These are phyloP conservation scores for Talaromyces sp. DNA, from an alignment of 2,329 filamentous ascomycete genomes.

Conservation along the genomic window DNA sequence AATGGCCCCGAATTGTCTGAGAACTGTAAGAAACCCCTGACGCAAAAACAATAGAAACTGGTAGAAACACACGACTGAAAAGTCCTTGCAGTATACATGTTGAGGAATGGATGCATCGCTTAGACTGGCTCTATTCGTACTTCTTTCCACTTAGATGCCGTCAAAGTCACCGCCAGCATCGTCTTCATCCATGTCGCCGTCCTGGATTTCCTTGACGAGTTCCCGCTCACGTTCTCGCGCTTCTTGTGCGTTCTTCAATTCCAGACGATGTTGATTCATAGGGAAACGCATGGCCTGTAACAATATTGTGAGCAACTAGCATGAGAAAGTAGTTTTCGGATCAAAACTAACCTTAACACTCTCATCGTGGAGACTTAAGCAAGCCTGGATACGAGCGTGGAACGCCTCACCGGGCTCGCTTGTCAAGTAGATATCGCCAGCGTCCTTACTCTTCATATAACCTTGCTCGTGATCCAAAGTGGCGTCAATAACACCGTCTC, in stretches of 20 bases:
- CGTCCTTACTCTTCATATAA: slow-evolving; percentile 97
- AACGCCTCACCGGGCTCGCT: slow-evolving; percentile 94
- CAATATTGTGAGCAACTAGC: slow-evolving; percentile 24
- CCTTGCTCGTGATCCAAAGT: slow-evolving; percentile 89
- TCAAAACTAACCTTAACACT: slow-evolving; percentile 75
- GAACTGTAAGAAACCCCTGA: no score
- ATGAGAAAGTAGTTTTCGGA: background rate
- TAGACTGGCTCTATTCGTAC: slow-evolving; percentile 8
- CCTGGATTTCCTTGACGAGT: slow-evolving; percentile 97
- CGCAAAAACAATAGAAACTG: background rate
- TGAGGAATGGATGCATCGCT: slow-evolving; percentile 8
- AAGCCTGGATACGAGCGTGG: slow-evolving; percentile 91
- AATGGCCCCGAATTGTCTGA: background rate
- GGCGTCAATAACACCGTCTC: slow-evolving; percentile 95
- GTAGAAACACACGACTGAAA: slow-evolving; percentile 14
- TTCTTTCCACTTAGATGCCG: slow-evolving; percentile 10
- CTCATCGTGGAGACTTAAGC: slow-evolving; percentile 88
- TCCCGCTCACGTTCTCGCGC: slow-evolving; percentile 94
- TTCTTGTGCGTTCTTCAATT: slow-evolving; percentile 97
- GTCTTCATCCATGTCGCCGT: slow-evolving; percentile 93
- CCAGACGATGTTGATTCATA: slow-evolving; percentile 97
- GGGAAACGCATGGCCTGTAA: slow-evolving; percentile 91
- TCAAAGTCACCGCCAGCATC: slow-evolving; percentile 86
- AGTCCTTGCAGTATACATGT: slow-evolving; percentile 14
- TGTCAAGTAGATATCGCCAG: slow-evolving; percentile 93